These are phyloP conservation scores for Nematocida sp. DNA, from an alignment of 371 early-diverging fungal species.

Conservation along the genomic window DNA sequence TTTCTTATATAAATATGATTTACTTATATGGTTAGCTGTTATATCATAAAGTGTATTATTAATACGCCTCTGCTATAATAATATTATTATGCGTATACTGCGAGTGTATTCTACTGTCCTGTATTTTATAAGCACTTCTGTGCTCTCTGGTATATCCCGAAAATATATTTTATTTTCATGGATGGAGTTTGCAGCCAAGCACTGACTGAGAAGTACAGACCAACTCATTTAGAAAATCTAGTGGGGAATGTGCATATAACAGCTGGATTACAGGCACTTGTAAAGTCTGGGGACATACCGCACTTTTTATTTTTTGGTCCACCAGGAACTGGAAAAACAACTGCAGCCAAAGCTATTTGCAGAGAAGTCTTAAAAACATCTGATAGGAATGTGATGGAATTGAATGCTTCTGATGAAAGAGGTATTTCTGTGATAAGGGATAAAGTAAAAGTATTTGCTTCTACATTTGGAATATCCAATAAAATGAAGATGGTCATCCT, in stretches of 20 bases:
- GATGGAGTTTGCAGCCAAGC: conserved; percentile 19
- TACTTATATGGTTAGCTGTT: no score
- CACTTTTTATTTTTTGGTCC: conserved; percentile 91
- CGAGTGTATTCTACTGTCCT: no score
- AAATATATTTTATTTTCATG: conserved; percentile 46
- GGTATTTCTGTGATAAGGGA: conserved; percentile 95
- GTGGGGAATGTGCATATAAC: conserved; percentile 89
- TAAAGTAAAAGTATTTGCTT: conserved; percentile 83
- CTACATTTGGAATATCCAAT: conserved; percentile 25
- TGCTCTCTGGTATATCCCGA: no score
- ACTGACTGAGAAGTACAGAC: conserved; percentile 88
- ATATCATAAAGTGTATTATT: no score
- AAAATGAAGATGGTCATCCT: conserved; percentile 83
- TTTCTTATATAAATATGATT: no score
- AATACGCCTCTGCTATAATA: no score
- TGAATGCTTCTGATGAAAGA: conserved; percentile 97
- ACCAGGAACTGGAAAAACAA: conserved; percentile 98
- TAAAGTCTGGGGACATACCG: conserved; percentile 84
- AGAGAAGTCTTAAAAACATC: conserved; percentile 76
- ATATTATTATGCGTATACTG: no score
- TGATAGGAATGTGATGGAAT: conserved; percentile 87
- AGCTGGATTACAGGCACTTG: conserved; percentile 77
- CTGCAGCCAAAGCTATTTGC: conserved; percentile 86
- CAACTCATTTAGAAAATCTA: conserved; percentile 78
- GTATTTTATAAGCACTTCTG: no score